Evolutionary conservation across 23 red algal genomes (phyloP), one percentile per base, ranked within the genome.

Genomic region (Gracilaria caudata): DNA sequence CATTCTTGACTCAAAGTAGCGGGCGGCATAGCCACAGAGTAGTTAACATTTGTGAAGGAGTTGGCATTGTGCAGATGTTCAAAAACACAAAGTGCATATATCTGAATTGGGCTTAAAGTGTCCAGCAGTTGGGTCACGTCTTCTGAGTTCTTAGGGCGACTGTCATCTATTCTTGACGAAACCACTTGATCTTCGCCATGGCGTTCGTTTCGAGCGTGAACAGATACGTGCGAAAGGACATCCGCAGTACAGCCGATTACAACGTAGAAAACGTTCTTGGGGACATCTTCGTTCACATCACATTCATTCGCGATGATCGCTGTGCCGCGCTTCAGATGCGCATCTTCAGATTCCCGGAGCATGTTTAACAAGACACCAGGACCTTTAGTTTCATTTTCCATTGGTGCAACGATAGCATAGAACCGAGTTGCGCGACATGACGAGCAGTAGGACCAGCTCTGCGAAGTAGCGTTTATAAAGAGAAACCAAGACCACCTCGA

Each of bases 211-310:
- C 95, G 78, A 39, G 95, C 95, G 3, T 90, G 86, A 25, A 98
- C 95, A 33, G 95, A 87, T 6, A 93, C 86, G 49, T 98, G 95
- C 21, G 90, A 94, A 46, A 98, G 83, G 25, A 98, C 86, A 83
- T 98, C 95, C 28, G 94, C 90, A 23, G 95, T 94, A 45, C 71
- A 84, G 30, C 90, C 90, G 56, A 93, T 98, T 21, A 98, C 77
- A 20, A 98, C 90, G 57, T 89, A 87, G 3, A 53, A 80, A 20
- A 86, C 81, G 33, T 91, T 91, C 26, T 84, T 80, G 21, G 95
- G 95, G n/a, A 98, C 90, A 61, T 98, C 95, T 73, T 98, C 95
- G 34, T 90, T 90, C 7, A 90, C 95, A 13, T 86, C 84, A 87
- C 90, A 94, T 51, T 46, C 57, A 40, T 90, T 88, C 7, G 90